Conservation (phyloP, 2,329 filamentous ascomycete genomes). For the Clathrospora elynae region DNA sequence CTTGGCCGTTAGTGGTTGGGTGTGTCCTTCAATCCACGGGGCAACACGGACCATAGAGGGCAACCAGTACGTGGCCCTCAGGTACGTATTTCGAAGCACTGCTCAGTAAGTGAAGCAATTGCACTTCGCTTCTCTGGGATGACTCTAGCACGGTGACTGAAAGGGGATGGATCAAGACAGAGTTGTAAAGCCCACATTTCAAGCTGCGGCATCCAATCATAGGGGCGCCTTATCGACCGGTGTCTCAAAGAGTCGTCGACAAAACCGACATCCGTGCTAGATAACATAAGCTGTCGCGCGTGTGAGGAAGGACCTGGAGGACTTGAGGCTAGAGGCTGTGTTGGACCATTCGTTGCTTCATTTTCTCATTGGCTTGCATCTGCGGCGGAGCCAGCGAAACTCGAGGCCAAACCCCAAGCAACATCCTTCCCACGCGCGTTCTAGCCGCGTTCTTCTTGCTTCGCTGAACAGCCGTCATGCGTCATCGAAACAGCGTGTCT, state of each 20-base stretch:
- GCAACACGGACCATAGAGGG: slow-evolving; percentile 41
- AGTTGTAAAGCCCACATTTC: slow-evolving; percentile 26
- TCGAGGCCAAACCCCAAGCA: slow-evolving; percentile 25
- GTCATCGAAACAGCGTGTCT: slow-evolving; percentile 24
- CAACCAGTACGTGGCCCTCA: slow-evolving; percentile 43
- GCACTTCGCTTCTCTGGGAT: slow-evolving; percentile 30
- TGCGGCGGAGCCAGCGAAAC: slow-evolving; percentile 13
- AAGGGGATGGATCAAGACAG: slow-evolving; percentile 36
- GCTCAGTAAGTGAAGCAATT: slow-evolving; percentile 43
- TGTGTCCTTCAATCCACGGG: slow-evolving; percentile 34
- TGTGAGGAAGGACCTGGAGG: slow-evolving; percentile 21
- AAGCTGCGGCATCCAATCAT: slow-evolving; percentile 35
- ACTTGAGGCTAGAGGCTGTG: slow-evolving; percentile 15
- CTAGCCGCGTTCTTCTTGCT: slow-evolving; percentile 32
- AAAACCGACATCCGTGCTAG: slow-evolving; percentile 26
- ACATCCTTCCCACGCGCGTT: slow-evolving; percentile 25
- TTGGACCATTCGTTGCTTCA: slow-evolving; percentile 30
- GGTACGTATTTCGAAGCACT: slow-evolving; percentile 31
- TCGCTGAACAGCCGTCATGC: slow-evolving; percentile 20
- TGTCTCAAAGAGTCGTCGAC: slow-evolving; percentile 38
- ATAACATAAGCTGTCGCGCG: slow-evolving; percentile 30
- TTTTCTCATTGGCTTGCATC: slow-evolving; percentile 27
- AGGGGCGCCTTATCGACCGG: slow-evolving; percentile 35
- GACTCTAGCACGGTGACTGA: slow-evolving; percentile 36
- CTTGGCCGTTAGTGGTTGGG: too few species aligned